Conservation (phyloP, 2,329 filamentous ascomycete genomes). For the Aspergillus terreus region DNA sequence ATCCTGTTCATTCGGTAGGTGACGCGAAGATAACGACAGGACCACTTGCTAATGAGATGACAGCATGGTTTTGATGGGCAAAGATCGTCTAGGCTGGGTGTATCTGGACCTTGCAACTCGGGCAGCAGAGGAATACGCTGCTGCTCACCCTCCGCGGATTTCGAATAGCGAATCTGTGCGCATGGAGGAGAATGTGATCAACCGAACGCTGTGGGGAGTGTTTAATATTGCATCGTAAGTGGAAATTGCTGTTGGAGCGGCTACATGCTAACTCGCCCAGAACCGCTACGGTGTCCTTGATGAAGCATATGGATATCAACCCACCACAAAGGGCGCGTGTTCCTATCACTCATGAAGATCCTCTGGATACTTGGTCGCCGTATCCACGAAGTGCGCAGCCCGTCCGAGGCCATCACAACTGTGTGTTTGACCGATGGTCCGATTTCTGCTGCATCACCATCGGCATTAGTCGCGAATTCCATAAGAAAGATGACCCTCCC, state of each 20-base stretch:
- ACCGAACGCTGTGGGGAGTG: constrained; percentile 18
- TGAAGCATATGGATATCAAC: constrained; percentile 17
- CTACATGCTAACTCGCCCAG: constrained; percentile 4
- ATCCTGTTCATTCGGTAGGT: constrained; percentile 22
- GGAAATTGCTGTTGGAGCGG: background rate
- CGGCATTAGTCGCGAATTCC: constrained; percentile 16
- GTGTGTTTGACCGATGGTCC: constrained; percentile 23
- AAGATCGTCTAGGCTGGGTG: constrained; percentile 27
- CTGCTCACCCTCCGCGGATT: constrained; percentile 11
- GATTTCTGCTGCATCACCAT: constrained; percentile 19
- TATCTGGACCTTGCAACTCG: constrained; percentile 22
- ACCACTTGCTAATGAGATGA: background rate
- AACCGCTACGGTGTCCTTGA: constrained; percentile 15
- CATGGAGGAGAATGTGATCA: constrained; percentile 12
- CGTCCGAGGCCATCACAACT: constrained; percentile 17
- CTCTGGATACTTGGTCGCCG: constrained; percentile 18
- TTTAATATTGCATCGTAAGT: constrained; percentile 17
- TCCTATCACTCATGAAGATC: constrained; percentile 11
- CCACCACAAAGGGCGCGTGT: constrained; percentile 12
- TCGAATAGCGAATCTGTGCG: constrained; percentile 7
- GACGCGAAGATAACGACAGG: too few relatives aligned
- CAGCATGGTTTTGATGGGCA: constrained; percentile 26
- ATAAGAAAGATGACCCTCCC: constrained; percentile 11
- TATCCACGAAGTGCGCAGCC: constrained; percentile 19
- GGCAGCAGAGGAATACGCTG: constrained; percentile 19